Base-by-base conservation (phyloP, 169 alveolate species). In the Cryptosporidium andersoni region DNA sequence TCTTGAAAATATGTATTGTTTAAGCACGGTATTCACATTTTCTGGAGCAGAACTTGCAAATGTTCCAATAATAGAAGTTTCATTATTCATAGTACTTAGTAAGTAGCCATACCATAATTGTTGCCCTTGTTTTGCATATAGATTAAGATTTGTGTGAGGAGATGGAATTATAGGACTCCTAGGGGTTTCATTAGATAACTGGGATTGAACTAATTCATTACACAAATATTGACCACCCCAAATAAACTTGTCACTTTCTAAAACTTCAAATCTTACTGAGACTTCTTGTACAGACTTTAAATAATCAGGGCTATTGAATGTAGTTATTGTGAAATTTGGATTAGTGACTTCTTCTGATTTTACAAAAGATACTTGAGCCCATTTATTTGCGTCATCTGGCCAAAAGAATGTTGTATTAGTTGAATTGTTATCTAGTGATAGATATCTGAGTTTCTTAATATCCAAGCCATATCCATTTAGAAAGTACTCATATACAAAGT, bases 211-310 rank as follows among this genome's bases (percentile, higher is more conserved):
- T 40, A 74, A 40, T 58, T 74, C 85, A 14, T 74, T 62, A 39
- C 85, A 74, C 7, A 74, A 12, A 36, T 74, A 74, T 16, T 74
- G 55, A 7, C 85, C 85, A 25, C 85, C 85, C 85, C 85, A 74
- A 45, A 66, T 74, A 37, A 74, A 74, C 37, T 1, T 51, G 43
- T 74, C 60, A 36, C 60, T 68, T 11, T 74, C 85, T 52, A 74
- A 36, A 2, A 74, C 68, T 37, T 74, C 85, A 34, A 74, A 74
- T 12, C 55, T 68, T n/a, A 74, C 74, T 11, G 49, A 34, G 40
- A 74, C 16, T 42, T 74, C 85, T 58, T 74, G 55, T 43, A 68
- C 56, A 56, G 55, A 58, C n/a, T 52, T 58, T 9, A 74, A 9
- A 11, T 49, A 55, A 14, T 52, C 47, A 9, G 55, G 62, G 12